These are phyloP conservation scores for Nicotiana noctiflora DNA, from an alignment of 257 asterid species.

Conservation along the genomic window DNA sequence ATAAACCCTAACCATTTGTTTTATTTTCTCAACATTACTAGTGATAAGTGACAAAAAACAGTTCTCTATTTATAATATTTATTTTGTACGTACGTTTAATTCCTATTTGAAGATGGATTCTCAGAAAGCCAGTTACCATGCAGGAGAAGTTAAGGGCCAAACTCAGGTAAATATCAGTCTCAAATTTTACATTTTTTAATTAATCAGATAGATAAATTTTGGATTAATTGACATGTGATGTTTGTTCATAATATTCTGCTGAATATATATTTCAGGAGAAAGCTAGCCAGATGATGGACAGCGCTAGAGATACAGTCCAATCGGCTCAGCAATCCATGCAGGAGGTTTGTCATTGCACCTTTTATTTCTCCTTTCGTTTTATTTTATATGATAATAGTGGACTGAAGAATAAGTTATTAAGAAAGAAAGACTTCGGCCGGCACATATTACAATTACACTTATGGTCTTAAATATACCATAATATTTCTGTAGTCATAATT, in stretches of 20 bases:
- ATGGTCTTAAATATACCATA: too few species aligned
- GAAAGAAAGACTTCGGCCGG: too few species aligned
- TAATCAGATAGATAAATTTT: neutral
- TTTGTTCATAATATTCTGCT: neutral
- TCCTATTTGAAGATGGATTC: slow-evolving; percentile 3
- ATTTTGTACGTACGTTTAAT: neutral
- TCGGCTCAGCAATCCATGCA: slow-evolving; percentile 34
- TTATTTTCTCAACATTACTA: neutral
- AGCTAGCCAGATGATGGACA: slow-evolving; percentile 31
- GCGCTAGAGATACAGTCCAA: slow-evolving; percentile 26
- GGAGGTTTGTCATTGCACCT: slow-evolving; percentile 15
- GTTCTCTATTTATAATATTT: neutral
- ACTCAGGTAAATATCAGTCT: neutral
- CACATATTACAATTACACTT: too few species aligned
- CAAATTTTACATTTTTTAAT: neutral
- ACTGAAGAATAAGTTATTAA: too few species aligned
- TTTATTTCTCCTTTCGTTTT: neutral
- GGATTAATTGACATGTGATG: neutral
- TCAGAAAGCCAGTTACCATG: slow-evolving; percentile 17
- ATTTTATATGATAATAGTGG: too few species aligned
- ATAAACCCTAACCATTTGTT: neutral
- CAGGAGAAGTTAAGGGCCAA: slow-evolving; percentile 24
- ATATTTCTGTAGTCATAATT: too few species aligned
- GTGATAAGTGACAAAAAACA: neutral
- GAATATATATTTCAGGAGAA: slow-evolving; percentile 28